Base-by-base conservation (phyloP, 805 yeast species). In the Wickerhamomyces rabaulensis region DNA sequence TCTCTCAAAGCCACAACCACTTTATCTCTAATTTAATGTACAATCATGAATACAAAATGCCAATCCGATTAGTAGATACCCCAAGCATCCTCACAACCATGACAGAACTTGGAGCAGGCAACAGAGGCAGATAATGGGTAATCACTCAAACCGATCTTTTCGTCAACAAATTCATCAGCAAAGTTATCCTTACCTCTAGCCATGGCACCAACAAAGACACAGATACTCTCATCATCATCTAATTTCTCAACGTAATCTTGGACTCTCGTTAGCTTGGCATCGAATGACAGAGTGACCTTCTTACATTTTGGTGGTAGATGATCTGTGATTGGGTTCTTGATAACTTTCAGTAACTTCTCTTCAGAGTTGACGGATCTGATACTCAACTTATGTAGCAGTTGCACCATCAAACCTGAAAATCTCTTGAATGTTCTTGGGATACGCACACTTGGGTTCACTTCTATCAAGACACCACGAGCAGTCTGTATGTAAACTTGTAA, bases 201-300 rank as follows among this genome's bases (percentile, higher is more conserved):
- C 97, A 94, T 94, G 41, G 99, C 96, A 63, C 99, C 99, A 41
- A 94, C 97, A 67, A 94, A 94, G 23, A 94, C 97, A 75, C 99
- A 94, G 57, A 94, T 83, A 62, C 96, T 87, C 71, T 94, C 97
- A 62, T 88, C 95, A 3, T 80, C 82, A 57, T 82, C 96, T 57
- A 94, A 71, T 48, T 84, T 84, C 16, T 65, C 67, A 36, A 91
- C 91, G 64, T 88, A 91, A 61, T 91, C 96, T 67, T 89, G 95
- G 4, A 89, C 96, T 56, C 90, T 78, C 54, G 79, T 79, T 43
- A 92, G 88, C 52, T 86, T 84, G 15, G 98, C 95, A 63, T 94
- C 98, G 56, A 88, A 89, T 6, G 96, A 87, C 52, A 94, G 76
- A 2, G 99, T 94, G 54, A 94, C 76, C 62, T 91, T 92, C 53